These are phyloP conservation scores for Ceratocystis variospora DNA, from an alignment of 2,329 filamentous ascomycete species.

Conservation along the genomic window DNA sequence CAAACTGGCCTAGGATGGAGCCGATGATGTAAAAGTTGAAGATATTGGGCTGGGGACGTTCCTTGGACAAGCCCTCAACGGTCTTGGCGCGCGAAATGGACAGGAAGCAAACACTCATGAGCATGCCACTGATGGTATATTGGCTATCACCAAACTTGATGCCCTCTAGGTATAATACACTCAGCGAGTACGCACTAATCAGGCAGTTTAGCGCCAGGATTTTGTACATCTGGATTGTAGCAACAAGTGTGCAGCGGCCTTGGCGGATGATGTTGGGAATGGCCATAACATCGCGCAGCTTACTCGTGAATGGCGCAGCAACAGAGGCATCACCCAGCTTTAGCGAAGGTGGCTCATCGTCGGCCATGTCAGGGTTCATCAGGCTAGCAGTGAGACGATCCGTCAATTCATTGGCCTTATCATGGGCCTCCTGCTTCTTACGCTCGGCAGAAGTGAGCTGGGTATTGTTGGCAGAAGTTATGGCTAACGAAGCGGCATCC, in stretches of 20 bases:
- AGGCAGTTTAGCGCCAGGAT: conserved; percentile 95
- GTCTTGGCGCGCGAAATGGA: conserved; percentile 96
- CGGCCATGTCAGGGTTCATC: conserved; percentile 80
- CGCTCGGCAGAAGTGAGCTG: conserved; percentile 38
- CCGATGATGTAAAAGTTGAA: conserved; percentile 99
- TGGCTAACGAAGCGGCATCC: conserved; percentile 54
- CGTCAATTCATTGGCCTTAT: conserved; percentile 63
- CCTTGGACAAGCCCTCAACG: conserved; percentile 89
- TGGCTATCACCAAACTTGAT: conserved; percentile 99
- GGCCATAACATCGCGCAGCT: conserved; percentile 89
- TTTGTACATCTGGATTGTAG: conserved; percentile 99
- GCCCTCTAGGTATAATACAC: conserved; percentile 88
- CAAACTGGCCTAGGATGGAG: conserved; percentile 92
- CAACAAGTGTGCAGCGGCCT: conserved; percentile 90
- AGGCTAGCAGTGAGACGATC: conserved; percentile 76
- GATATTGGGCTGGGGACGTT: conserved; percentile 94
- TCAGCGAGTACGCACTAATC: conserved; percentile 93
- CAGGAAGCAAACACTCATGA: conserved; percentile 98
- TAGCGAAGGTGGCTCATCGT: conserved; percentile 83
- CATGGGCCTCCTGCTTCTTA: conserved; percentile 50
- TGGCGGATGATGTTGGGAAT: conserved; percentile 98
- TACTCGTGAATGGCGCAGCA: conserved; percentile 92
- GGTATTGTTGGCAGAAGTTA: conserved; percentile 35
- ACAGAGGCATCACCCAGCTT: conserved; percentile 96
- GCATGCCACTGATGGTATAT: conserved; percentile 96